Conservation (phyloP, 371 early-diverging fungal species). For the Smittium culicis region DNA sequence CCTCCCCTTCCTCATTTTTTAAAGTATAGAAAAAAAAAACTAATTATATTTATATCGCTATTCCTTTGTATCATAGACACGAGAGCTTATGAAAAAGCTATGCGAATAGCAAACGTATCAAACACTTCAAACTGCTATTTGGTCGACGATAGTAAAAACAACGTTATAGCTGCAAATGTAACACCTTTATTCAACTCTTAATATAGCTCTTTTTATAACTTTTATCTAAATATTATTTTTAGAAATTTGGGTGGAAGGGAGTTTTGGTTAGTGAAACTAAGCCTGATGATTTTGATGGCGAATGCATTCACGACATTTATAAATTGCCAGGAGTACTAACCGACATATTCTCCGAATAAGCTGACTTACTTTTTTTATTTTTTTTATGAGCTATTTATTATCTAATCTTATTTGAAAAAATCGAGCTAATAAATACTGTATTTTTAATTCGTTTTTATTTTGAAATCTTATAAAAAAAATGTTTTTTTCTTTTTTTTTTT, state of each 20-base stretch:
- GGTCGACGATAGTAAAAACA: constrained; percentile 58
- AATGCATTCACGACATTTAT: constrained; percentile 43
- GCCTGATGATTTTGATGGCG: constrained; percentile 36
- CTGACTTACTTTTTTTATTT: too few relatives aligned
- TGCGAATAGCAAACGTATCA: constrained; percentile 49
- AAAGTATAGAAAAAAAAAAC: too few relatives aligned
- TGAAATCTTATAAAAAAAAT: too few relatives aligned
- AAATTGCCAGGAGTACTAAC: constrained; percentile 47
- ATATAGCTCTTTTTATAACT: neutral
- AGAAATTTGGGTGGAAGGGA: constrained; percentile 46
- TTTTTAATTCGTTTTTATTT: too few relatives aligned
- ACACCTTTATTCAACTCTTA: too few relatives aligned
- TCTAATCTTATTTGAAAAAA: too few relatives aligned
- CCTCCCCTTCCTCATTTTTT: too few relatives aligned
- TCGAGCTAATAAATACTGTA: too few relatives aligned
- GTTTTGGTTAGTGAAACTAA: constrained; percentile 43
- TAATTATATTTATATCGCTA: neutral
- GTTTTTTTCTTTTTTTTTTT: too few relatives aligned
- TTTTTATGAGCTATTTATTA: too few relatives aligned
- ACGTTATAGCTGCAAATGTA: constrained; percentile 48
- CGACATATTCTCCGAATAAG: too few relatives aligned
- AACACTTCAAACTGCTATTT: constrained; percentile 47
- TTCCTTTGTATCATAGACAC: constrained; percentile 11
- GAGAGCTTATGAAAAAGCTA: constrained; percentile 43
- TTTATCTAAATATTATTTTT: neutral